Percentiles rank a stretch among this genome's conserved stretches.
These are phyloP conservation scores for Spathaspora sp. DNA, from an alignment of 805 yeast species.

Conservation along the genomic window DNA sequence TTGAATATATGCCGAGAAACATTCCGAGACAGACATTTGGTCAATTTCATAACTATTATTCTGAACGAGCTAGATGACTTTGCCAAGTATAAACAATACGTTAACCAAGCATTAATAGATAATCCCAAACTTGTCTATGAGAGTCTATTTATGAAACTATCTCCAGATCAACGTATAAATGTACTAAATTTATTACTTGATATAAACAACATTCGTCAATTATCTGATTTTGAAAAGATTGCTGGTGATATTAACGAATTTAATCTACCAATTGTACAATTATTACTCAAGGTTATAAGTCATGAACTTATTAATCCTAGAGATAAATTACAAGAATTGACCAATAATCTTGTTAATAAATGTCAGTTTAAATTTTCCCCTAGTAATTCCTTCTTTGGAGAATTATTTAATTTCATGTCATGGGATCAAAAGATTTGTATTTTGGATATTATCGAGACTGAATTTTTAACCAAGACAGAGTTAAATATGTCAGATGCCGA, in stretches of 20 bases:
- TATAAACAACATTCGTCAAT: not conserved
- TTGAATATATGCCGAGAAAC: constrained; percentile 1
- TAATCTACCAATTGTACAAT: constrained; percentile 30
- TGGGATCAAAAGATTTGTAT: constrained; percentile 25
- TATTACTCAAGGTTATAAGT: constrained; percentile 20
- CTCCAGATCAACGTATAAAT: constrained; percentile 13
- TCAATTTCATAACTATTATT: not conserved
- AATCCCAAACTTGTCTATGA: constrained; percentile 20
- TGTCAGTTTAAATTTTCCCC: constrained; percentile 24
- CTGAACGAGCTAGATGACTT: constrained; percentile 3
- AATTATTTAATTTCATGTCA: constrained; percentile 29
- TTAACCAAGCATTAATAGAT: constrained; percentile 12
- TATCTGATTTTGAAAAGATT: constrained; percentile 14
- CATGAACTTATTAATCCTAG: constrained; percentile 11
- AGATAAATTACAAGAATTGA: constrained; percentile 10
- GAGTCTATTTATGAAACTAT: constrained; percentile 14
- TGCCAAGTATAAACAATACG: constrained; percentile 2
- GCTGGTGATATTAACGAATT: constrained; percentile 26
- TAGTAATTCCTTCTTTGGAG: constrained; percentile 37
- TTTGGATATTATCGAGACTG: constrained; percentile 24
- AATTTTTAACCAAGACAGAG: constrained; percentile 15
- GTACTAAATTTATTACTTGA: constrained; percentile 16
- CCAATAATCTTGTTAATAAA: constrained; percentile 14
- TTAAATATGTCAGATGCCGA: constrained; percentile 10
- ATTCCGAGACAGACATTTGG: constrained; percentile 2